Conservation (phyloP, 2,329 filamentous ascomycete species). For the Sarocladium kiliense region DNA sequence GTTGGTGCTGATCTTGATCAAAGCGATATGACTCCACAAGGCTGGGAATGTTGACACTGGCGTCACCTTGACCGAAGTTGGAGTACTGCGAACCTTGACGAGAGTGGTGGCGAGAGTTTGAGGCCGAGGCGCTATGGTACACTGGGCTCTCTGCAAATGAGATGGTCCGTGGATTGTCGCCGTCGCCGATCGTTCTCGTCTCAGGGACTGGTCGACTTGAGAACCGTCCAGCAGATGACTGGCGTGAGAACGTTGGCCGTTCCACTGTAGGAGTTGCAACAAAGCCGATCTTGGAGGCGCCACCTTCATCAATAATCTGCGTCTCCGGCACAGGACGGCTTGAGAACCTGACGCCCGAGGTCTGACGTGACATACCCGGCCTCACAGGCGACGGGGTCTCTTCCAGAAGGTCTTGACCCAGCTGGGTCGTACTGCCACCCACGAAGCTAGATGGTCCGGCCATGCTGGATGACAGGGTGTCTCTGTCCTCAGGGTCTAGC, state of each 20-base stretch:
- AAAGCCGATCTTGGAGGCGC: constrained; percentile 63
- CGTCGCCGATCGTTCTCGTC: constrained; percentile 49
- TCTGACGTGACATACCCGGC: constrained; percentile 46
- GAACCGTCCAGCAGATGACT: constrained; percentile 51
- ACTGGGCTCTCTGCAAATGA: constrained; percentile 50
- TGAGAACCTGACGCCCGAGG: constrained; percentile 58
- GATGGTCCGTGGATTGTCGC: constrained; percentile 52
- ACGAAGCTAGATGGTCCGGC: background rate
- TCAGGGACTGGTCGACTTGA: constrained; percentile 59
- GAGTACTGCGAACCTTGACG: constrained; percentile 25
- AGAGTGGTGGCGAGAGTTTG: constrained; percentile 16
- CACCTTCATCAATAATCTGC: constrained; percentile 59
- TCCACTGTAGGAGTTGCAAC: constrained; percentile 30
- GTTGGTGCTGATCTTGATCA: constrained; percentile 8
- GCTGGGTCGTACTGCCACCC: background rate
- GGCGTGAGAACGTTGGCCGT: constrained; percentile 32
- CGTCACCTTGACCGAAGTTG: constrained; percentile 25
- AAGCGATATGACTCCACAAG: constrained; percentile 34
- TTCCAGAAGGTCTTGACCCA: background rate
- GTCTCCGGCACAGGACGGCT: constrained; percentile 70
- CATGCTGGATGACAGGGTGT: background rate
- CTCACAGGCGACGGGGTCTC: constrained; percentile 17
- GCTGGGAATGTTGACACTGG: constrained; percentile 37
- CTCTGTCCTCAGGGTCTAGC: background rate
- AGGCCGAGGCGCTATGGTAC: constrained; percentile 14